Conservation (phyloP, 176 grass and related monocot species). For the Rhynchospora tenuis region DNA sequence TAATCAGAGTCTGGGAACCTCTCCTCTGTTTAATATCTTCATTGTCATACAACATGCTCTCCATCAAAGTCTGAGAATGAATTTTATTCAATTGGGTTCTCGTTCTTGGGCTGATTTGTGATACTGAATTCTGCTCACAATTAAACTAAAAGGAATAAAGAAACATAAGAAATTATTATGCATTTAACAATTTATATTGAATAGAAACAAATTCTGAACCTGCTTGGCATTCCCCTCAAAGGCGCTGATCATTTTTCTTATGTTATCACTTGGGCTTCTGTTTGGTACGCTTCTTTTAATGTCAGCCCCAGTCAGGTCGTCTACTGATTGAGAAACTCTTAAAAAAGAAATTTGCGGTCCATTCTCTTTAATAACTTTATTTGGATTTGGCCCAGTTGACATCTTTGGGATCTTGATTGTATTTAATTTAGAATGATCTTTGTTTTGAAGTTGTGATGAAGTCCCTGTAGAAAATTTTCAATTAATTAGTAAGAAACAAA, state of each 20-base stretch:
- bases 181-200: background rate
- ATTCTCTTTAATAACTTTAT: background rate
- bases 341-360: background rate
- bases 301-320: background rate
- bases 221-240: constrained; percentile 30
- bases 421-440: constrained; percentile 2
- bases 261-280: constrained; percentile 18
- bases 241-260: constrained; percentile 43
- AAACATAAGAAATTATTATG: background rate
- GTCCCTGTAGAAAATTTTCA: constrained; percentile 3
- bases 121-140: constrained; percentile 20
- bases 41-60: constrained; percentile 24
- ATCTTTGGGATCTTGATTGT: background rate
- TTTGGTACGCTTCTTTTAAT: constrained; percentile 1
- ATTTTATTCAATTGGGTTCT: constrained; percentile 4
- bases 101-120: background rate
- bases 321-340: background rate
- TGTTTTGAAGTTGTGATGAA: background rate
- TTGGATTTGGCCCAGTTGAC: background rate
- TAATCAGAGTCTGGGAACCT: constrained; percentile 20
- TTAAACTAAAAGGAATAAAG: background rate
- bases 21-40: constrained; percentile 21
- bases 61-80: constrained; percentile 20
- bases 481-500: background rate
- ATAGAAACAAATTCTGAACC: constrained; percentile 19